Evolutionary conservation across 2,329 filamentous ascomycete genomes (phyloP).

Genomic region (Akanthomyces muscarius): DNA sequence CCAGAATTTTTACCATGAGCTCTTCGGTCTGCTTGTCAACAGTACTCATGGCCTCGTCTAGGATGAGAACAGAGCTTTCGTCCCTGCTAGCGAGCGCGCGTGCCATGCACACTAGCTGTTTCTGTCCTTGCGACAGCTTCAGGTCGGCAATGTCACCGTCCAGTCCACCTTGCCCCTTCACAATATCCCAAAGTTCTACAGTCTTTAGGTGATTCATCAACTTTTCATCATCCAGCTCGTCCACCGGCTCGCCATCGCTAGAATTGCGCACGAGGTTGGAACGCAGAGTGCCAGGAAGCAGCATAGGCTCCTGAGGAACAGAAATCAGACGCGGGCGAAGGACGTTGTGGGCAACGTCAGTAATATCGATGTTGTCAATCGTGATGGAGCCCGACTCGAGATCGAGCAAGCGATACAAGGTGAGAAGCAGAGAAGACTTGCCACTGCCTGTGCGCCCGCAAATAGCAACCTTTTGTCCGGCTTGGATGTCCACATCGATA

Average conservation of each 20-base stretch:
- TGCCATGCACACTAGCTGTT: constrained; percentile 40
- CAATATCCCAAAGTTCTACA: constrained; percentile 40
- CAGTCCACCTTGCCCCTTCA: constrained; percentile 39
- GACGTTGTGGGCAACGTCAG: constrained; percentile 21
- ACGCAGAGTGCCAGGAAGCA: constrained; percentile 46
- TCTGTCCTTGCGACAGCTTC: constrained; percentile 39
- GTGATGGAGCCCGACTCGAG: constrained; percentile 38
- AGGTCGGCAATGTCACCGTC: constrained; percentile 29
- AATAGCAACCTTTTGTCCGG: constrained; percentile 37
- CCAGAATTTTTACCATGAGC: constrained; percentile 31
- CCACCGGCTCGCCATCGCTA: constrained; percentile 26
- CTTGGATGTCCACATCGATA: constrained; percentile 28
- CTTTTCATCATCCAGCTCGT: constrained; percentile 33
- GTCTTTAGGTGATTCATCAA: constrained; percentile 42
- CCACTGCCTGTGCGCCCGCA: constrained; percentile 42
- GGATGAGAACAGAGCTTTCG: constrained; percentile 31
- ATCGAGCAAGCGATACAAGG: constrained; percentile 45
- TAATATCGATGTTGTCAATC: constrained; percentile 41
- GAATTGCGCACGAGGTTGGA: constrained; percentile 36
- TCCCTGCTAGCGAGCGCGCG: constrained; percentile 33
- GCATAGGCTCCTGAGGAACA: constrained; percentile 49
- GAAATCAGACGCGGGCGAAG: constrained; percentile 34
- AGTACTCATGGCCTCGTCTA: constrained; percentile 39
- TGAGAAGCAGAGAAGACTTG: constrained; percentile 36
- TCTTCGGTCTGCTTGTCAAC: constrained; percentile 33